phyloP scores from a whole-genome alignment of 768 basidiomycete genomes.

The Suillus occidentalis region DNA sequence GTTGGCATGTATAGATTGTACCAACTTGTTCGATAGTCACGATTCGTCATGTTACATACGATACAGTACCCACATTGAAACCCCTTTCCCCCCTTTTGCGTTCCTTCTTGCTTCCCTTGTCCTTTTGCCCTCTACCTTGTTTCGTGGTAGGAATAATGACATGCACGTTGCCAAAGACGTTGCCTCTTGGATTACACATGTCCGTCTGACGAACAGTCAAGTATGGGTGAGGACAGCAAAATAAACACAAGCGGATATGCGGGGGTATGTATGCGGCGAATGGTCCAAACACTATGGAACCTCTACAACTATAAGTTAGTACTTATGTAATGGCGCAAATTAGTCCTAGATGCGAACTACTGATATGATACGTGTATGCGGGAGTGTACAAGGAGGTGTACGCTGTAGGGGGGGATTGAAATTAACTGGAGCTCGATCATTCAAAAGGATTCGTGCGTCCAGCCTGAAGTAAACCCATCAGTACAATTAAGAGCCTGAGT shows the following conservation, averaged over 20 bases:
- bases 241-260: conserved; percentile 27
- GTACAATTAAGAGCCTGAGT: conserved; percentile 2
- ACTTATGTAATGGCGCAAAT: conserved; percentile 8
- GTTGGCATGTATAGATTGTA: conserved; percentile 2
- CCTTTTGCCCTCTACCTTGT: neutral
- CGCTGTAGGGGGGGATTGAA: conserved; percentile 5
- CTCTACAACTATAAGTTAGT: neutral
- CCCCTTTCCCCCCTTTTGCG: neutral
- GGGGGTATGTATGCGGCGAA: conserved; percentile 2
- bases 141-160: neutral
- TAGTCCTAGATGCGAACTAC: neutral
- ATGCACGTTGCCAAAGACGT: neutral
- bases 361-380: neutral
- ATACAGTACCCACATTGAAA: neutral
- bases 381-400: neutral
- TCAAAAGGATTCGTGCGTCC: conserved; percentile 71
- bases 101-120: neutral
- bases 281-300: conserved; percentile 14
- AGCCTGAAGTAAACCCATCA: conserved; percentile 44
- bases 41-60: conserved; percentile 1
- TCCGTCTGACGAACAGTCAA: conserved; percentile 10
- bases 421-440: conserved; percentile 17
- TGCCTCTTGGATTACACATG: conserved; percentile 11
- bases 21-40: neutral
- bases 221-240: conserved; percentile 8